A percentile compares a stretch with the other conserved stretches of the same genome.
Evolutionary conservation across 345 rosid species (phyloP).

Genomic region (Rhodomyrtus tomentosa): DNA sequence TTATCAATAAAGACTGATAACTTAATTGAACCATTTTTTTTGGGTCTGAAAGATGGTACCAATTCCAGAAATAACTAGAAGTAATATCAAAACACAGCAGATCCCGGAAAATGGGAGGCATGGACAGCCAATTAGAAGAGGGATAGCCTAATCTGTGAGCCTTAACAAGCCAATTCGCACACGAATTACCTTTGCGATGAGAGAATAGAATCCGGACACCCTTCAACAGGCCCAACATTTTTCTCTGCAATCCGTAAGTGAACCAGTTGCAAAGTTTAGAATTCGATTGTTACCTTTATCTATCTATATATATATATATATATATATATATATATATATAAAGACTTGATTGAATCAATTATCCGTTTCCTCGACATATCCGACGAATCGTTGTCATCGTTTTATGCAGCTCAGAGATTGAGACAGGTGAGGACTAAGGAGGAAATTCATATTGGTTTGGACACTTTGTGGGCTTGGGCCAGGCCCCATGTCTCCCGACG

Average conservation of each 20-base stretch:
- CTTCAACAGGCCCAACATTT: too few relatives aligned
- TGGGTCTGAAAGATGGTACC: too few relatives aligned
- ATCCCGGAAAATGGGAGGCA: too few relatives aligned
- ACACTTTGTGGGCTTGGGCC: background rate
- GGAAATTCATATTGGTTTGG: background rate
- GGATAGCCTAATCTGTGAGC: too few relatives aligned
- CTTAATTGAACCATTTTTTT: background rate
- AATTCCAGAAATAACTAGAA: too few relatives aligned
- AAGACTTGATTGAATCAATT: background rate
- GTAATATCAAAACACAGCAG: too few relatives aligned
- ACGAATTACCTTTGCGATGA: too few relatives aligned
- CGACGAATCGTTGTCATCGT: rapidly evolving
- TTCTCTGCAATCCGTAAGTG: background rate
- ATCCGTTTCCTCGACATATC: rapidly evolving
- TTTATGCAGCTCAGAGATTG: background rate
- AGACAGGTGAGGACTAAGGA: background rate
- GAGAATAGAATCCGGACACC: too few relatives aligned
- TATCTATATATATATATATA: rapidly evolving
- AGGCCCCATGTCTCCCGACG: background rate
- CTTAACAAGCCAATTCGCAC: too few relatives aligned
- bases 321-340: background rate
- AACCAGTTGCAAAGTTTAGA: background rate
- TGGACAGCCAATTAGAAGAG: too few relatives aligned
- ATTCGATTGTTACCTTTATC: background rate
- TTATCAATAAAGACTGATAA: background rate